Percentiles rank a stretch among this genome's conserved stretches.
phyloP scores from a whole-genome alignment of 2,329 filamentous ascomycete species.

The Colletotrichum simmondsii region DNA sequence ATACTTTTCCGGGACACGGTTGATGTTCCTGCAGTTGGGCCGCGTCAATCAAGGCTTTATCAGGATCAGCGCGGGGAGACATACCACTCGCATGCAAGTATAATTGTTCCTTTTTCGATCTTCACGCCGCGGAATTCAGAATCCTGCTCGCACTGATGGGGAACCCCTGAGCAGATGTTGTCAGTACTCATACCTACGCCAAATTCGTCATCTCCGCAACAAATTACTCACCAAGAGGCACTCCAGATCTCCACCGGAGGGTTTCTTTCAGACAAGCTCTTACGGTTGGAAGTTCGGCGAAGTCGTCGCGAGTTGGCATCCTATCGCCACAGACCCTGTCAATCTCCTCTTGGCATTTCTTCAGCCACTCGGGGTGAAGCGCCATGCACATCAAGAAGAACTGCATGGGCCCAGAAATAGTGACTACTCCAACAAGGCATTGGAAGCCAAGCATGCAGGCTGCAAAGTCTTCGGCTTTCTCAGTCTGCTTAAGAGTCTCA shows the following conservation, averaged over 20 bases:
- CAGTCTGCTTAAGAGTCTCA: conserved; percentile 49
- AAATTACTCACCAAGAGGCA: conserved; percentile 56
- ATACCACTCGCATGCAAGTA: conserved; percentile 63
- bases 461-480: conserved; percentile 57
- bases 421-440: conserved; percentile 62
- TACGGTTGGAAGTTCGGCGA: conserved; percentile 61
- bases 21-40: conserved; percentile 57
- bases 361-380: conserved; percentile 63
- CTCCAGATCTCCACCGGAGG: conserved; percentile 66
- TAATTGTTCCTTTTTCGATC: conserved; percentile 59
- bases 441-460: conserved; percentile 64
- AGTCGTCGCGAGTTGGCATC: conserved; percentile 62
- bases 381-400: conserved; percentile 65
- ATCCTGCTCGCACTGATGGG: conserved; percentile 59
- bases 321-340: conserved; percentile 65
- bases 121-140: conserved; percentile 58
- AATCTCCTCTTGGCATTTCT: conserved; percentile 65
- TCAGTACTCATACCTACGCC: not conserved
- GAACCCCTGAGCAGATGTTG: conserved; percentile 49
- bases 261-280: conserved; percentile 68
- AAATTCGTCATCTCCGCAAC: not conserved
- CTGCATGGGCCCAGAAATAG: conserved; percentile 59
- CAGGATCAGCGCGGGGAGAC: conserved; percentile 14
- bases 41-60: not conserved
- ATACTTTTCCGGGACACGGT: conserved; percentile 68